Evolutionary conservation across 2,329 filamentous ascomycete species (phyloP).

Genomic region (Ceratocystis diversiconidia): DNA sequence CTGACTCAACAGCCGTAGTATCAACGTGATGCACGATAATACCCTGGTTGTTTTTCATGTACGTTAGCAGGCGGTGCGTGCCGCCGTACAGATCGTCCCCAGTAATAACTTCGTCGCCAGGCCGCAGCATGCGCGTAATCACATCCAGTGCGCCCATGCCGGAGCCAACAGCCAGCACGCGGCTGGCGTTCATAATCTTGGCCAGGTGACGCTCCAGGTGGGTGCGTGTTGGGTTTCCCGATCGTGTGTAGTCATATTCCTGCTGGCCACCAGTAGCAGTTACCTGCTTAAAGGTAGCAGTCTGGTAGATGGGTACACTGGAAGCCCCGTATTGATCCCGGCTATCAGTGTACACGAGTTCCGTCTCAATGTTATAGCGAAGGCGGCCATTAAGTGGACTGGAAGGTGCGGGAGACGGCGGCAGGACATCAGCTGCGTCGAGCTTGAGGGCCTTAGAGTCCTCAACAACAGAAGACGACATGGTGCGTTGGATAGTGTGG

Average conservation of each 20-base stretch:
- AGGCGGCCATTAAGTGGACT: conserved; percentile 68
- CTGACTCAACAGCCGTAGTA: conserved; percentile 63
- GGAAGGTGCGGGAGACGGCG: conserved; percentile 84
- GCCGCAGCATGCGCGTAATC: conserved; percentile 76
- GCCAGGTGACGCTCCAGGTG: conserved; percentile 93
- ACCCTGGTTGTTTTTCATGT: conserved; percentile 73
- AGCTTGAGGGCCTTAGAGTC: conserved; percentile 35
- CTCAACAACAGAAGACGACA: conserved; percentile 23
- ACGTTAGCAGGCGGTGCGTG: conserved; percentile 84
- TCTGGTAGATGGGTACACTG: conserved; percentile 95
- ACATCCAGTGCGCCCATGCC: conserved; percentile 97
- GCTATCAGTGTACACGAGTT: conserved; percentile 89
- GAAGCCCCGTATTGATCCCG: conserved; percentile 96
- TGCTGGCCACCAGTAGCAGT: conserved; percentile 61
- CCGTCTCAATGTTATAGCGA: conserved; percentile 86
- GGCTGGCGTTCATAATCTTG: conserved; percentile 94
- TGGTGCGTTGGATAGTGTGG: not conserved
- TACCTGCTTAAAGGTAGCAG: conserved; percentile 92
- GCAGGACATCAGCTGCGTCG: conserved; percentile 61
- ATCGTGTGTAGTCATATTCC: conserved; percentile 97
- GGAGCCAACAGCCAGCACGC: conserved; percentile 83
- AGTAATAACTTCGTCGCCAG: conserved; percentile 92
- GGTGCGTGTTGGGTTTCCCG: conserved; percentile 88
- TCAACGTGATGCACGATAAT: conserved; percentile 95
- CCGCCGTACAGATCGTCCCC: conserved; percentile 95